A percentile compares a stretch with the other conserved stretches of the same genome.
Conservation (phyloP, 2,329 filamentous ascomycete species). For the Aspergillus floridensis region DNA sequence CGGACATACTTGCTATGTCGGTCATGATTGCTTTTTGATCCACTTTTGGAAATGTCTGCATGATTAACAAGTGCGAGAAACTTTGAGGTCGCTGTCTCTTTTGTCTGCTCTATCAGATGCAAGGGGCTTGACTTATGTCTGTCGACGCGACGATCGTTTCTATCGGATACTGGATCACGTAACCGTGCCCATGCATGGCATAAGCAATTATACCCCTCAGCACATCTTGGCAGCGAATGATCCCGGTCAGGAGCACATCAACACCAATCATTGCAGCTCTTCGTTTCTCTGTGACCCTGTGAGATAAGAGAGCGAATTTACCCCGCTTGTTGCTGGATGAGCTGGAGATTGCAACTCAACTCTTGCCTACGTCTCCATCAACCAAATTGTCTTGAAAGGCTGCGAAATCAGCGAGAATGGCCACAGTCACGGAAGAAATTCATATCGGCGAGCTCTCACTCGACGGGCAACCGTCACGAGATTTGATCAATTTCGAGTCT, state of each 20-base stretch:
- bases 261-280: neutral
- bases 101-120: too few species aligned
- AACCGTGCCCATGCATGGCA: neutral
- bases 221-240: neutral
- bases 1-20: too few species aligned
- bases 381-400: too few species aligned
- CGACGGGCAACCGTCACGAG: constrained; percentile 1
- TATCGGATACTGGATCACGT: neutral
- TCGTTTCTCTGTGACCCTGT: neutral
- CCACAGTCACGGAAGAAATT: neutral
- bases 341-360: neutral
- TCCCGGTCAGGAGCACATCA: neutral
- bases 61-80: too few species aligned
- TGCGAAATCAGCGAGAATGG: neutral
- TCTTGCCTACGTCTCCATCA: neutral
- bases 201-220: neutral
- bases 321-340: neutral
- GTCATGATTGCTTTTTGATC: too few species aligned
- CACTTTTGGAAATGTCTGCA: too few species aligned
- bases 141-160: too few species aligned
- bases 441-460: constrained; percentile 18
- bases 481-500: constrained; percentile 32
- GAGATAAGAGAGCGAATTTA: neutral
- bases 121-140: too few species aligned
- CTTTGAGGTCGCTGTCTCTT: too few species aligned